phyloP scores from a whole-genome alignment of 805 yeast genomes.

The Yamadazyma nakazawae region DNA sequence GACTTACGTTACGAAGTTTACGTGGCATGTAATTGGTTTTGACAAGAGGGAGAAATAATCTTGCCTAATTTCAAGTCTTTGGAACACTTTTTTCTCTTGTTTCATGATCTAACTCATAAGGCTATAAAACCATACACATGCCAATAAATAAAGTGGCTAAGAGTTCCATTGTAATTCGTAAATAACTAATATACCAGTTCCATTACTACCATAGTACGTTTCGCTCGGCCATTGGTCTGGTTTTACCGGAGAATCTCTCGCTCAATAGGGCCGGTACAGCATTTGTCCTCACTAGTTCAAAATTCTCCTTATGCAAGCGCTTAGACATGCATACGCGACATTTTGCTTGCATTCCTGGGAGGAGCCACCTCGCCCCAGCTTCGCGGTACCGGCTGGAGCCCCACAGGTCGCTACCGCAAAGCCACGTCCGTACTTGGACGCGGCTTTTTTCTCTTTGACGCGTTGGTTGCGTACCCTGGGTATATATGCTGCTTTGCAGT shows the following conservation, averaged over 20 bases:
- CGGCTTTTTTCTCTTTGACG: not conserved
- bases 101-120: no score
- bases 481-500: not conserved
- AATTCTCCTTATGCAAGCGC: not conserved
- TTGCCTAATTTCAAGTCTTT: no score
- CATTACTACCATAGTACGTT: no score
- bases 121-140: no score
- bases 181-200: no score
- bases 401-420: not conserved
- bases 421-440: not conserved
- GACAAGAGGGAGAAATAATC: no score
- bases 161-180: no score
- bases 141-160: no score
- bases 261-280: not conserved
- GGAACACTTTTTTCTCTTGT: no score
- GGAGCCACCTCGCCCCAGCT: not conserved
- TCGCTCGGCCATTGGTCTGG: no score
- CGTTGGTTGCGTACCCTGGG: not conserved
- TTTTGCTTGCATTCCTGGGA: not conserved
- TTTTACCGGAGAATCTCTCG: no score
- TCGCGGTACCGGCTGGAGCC: not conserved
- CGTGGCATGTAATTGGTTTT: no score
- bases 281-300: not conserved
- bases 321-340: not conserved
- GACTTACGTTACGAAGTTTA: not conserved